Base-by-base conservation (phyloP, 2,329 filamentous ascomycete genomes). In the Cordyceps militaris region DNA sequence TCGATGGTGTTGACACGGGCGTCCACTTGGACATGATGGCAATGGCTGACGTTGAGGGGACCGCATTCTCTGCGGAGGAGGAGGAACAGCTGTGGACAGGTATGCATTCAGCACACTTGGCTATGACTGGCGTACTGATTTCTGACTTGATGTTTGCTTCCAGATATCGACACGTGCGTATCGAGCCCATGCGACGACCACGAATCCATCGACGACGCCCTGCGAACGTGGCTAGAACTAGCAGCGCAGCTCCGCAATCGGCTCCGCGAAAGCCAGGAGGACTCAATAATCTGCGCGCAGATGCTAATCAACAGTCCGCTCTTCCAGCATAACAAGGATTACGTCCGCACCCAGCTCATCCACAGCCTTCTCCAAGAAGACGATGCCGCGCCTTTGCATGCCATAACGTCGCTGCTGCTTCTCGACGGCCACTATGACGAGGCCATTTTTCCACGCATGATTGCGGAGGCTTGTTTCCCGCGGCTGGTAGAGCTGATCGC, bases 281-380 rank as follows among this genome's bases (percentile, higher is more conserved):
- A 95, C 66, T 79, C 96, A 59, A 85, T 86, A 24, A 83, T 79
- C 65, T 97, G 92, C 75, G 87, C 88, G 60, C 88, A 89, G 70
- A 84, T 84, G 70, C 81, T 99, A 38, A 78, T 95, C 59, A 79
- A 86, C 54, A 91, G 91, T 69, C 75, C 76, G 19, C 77, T 97
- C 46, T 99, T 95, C 71, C 73, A 75, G 26, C 73, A 79, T 14
- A 87, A 97, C 70, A 82, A 84, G 63, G 87, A 91, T 58, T 97
- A 99, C 73, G 89, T 97, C 61, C 89, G 93, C 62, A 88, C 84
- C 46, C 94, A 97, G 75, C 91, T 99, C 66, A 85, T 97, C 63
- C 91, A 96, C 73, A 92, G 91, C 70, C 78, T 99, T 54, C 75
- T 97, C 63, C 80, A 96, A 79, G 94, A 97, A 74, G 92, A 97